Evolutionary conservation across 345 rosid species (phyloP), one percentile per base, ranked within the genome.

Genomic region (Citrus maxima): DNA sequence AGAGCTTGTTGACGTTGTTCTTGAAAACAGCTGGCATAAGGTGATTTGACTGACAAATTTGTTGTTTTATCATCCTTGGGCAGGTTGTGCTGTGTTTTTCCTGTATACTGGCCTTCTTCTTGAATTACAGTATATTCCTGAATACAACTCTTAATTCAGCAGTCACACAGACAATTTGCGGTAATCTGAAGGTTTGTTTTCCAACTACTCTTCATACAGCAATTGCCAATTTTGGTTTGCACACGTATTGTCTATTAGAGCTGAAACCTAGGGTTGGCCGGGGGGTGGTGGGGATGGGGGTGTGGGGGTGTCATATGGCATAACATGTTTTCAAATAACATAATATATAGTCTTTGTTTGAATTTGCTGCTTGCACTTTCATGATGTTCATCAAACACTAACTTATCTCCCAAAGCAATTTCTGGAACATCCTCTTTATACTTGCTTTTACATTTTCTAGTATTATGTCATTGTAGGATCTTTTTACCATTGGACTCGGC

Each of bases 81-180:
- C 93, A 96, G 99, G 89, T 61, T 77, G 91, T 96, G 83, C 68
- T 96, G 81, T 74, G 93, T 71, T 83, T 90, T 83, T 96, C 99
- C 55, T 94, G 98, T 71, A 77, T 85, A 24, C 80, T 96, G 83
- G 98, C 99, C 78, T 96, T 96, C 93, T 93, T 94, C 92, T 85
- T 96, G 87, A 94, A 94, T 84, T 96, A 96, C 86, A 83, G 97
- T 79, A 90, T 96, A 56, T 96, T 96, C 89, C 91, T 94, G 34
- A 96, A 96, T 84, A 96, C 99, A 60, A 93, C 98, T 82, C 97
- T 96, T 74, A 96, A 96, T 85, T 96, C 99, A 64, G 99, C 98
- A 4, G 84, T 96, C 54, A 96, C 97, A 1, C 99, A 96, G 84
- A 96, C 98, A 70, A 92, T 96, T 64, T 96, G 99, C 70, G 99